Evolutionary conservation across 2,329 filamentous ascomycete species (phyloP), one percentile per base, ranked within the genome.

Genomic region (Cladosporium colombiae): DNA sequence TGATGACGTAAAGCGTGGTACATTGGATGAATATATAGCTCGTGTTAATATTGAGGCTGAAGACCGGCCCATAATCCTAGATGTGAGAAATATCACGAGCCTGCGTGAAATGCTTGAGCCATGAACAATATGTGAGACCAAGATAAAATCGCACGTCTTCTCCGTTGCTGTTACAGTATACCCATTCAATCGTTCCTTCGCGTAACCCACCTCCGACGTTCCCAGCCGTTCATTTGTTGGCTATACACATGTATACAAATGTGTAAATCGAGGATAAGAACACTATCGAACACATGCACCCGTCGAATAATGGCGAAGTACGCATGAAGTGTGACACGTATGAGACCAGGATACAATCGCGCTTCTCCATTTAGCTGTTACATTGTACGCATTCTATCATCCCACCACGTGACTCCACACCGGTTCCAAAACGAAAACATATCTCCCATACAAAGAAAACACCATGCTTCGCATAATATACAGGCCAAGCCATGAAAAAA

Each of bases 381-480:
- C 52, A 33, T 33, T 33, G 11, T 53, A 18, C 27, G 16, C 52
- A n/a, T 33, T 55, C 52, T 55, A 11, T 33, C 52, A 33, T 33
- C 8, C 52, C 7, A 11, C 29, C 52, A 55, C 27, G 27, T 55
- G 16, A 31, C 2, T 14, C 27, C 27, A 21, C n/a, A 46, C 23
- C 40, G n/a, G 40, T 46, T 46, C 18, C 50, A 55, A n/a, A 55
- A 33, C 52, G 27, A 31, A 29, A 55, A 31, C 31, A 21, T 33
- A 55, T 27, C 27, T 33, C 52, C 31, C 27, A 55, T 21, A 44
- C 35, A 44, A 59, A 29, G 21, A 59, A 44, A 59, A 59, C 56
- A 23, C 37, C 56, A 59, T 59, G 56, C 56, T 59, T 7, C 23
- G 23, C 29, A 40, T 59, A 59, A 46, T 46, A 59, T 59, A 59